Evolutionary conservation across 768 basidiomycete genomes (phyloP).

Genomic region (Leccinum variicolor): DNA sequence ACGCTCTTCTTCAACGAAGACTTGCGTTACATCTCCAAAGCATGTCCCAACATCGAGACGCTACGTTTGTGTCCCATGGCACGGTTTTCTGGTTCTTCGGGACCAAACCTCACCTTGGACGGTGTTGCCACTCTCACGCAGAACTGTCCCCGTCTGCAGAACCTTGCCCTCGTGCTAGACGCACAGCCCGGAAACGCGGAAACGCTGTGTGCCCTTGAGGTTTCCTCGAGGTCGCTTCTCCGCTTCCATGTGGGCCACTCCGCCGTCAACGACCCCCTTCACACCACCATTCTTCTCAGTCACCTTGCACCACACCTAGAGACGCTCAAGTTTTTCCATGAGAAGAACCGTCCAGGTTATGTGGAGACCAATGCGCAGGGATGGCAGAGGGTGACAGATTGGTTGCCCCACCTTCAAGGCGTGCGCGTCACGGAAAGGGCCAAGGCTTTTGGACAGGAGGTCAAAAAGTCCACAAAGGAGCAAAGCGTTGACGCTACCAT

Average conservation of each 20-base stretch:
- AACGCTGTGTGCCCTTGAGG: constrained; percentile 42
- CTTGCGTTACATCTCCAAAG: constrained; percentile 52
- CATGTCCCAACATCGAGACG: constrained; percentile 68
- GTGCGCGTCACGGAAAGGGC: constrained; percentile 61
- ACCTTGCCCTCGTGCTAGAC: constrained; percentile 62
- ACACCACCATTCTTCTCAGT: constrained; percentile 68
- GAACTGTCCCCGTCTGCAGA: constrained; percentile 59
- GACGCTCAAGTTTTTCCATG: constrained; percentile 71
- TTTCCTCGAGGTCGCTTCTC: constrained; percentile 62
- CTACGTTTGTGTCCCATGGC: constrained; percentile 65
- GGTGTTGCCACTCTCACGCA: constrained; percentile 56
- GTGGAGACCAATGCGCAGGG: constrained; percentile 61
- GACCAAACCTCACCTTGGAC: constrained; percentile 60
- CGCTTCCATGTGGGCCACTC: constrained; percentile 78
- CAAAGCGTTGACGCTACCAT: constrained; percentile 54
- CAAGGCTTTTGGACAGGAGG: constrained; percentile 30
- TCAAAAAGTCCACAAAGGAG: constrained; percentile 28
- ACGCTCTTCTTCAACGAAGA: constrained; percentile 62
- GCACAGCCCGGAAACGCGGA: constrained; percentile 46
- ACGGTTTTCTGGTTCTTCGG: constrained; percentile 52
- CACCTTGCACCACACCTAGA: constrained; percentile 74
- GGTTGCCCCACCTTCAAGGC: constrained; percentile 68
- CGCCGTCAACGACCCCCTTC: constrained; percentile 65
- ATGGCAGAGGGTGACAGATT: constrained; percentile 69
- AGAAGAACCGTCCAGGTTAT: constrained; percentile 69